A percentile compares a stretch with the other conserved stretches of the same genome.
Conservation (phyloP, 2,329 filamentous ascomycete genomes). For the Huntiella savannae region DNA sequence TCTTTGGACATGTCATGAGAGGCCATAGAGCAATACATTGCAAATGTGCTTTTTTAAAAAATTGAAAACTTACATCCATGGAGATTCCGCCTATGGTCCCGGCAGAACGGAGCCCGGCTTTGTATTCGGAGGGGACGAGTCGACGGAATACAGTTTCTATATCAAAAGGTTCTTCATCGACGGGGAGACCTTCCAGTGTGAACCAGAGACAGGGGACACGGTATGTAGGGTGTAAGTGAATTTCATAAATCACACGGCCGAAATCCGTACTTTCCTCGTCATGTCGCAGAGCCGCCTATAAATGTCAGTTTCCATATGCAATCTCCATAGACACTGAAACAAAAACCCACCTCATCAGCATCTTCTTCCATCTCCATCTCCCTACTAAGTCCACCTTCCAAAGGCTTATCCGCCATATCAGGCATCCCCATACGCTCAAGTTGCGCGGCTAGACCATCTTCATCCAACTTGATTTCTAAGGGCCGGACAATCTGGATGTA, state of each 20-base stretch:
- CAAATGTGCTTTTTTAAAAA: constrained; percentile 12
- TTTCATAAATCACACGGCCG: constrained; percentile 47
- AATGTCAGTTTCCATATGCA: constrained; percentile 2
- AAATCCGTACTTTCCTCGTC: constrained; percentile 14
- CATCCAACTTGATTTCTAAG: constrained; percentile 25
- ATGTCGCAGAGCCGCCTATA: constrained; percentile 5
- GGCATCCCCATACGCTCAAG: constrained; percentile 25
- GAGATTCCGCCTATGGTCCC: constrained; percentile 57
- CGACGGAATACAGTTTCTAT: constrained; percentile 52
- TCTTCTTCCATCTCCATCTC: constrained; percentile 33
- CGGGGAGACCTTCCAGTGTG: constrained; percentile 38
- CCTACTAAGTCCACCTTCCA: constrained; percentile 17
- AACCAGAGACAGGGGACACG: constrained; percentile 62
- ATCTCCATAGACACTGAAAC: not conserved
- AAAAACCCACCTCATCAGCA: constrained; percentile 27
- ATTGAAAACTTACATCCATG: constrained; percentile 43
- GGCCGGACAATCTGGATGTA: constrained; percentile 38
- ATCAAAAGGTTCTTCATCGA: constrained; percentile 35
- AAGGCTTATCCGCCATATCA: constrained; percentile 12
- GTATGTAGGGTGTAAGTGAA: constrained; percentile 58
- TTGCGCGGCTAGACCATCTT: constrained; percentile 26
- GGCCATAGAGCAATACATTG: constrained; percentile 1
- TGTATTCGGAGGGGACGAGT: constrained; percentile 49
- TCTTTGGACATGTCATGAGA: no score
- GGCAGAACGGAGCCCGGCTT: constrained; percentile 36